Evolutionary conservation across 768 basidiomycete species (phyloP).

Genomic region (Tephrocybe rancida): DNA sequence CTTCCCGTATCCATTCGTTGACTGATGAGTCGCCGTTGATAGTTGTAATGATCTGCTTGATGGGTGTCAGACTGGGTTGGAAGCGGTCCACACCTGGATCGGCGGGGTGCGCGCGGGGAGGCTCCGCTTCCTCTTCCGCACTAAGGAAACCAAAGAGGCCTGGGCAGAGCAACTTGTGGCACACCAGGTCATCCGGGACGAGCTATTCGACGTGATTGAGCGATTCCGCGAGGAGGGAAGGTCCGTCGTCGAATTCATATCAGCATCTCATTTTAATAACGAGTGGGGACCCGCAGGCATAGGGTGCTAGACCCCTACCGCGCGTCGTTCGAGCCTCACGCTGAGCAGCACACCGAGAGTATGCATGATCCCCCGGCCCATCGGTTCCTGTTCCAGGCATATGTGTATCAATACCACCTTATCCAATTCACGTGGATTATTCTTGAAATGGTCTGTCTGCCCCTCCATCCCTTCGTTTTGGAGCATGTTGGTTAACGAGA

Average conservation of each 20-base stretch:
- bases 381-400: constrained; percentile 73
- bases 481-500: neutral
- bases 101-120: constrained; percentile 34
- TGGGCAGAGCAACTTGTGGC: constrained; percentile 36
- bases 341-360: constrained; percentile 21
- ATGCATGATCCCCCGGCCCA: constrained; percentile 60
- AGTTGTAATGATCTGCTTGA: constrained; percentile 58
- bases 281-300: constrained; percentile 29
- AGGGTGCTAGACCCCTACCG: constrained; percentile 65
- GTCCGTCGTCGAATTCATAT: constrained; percentile 31
- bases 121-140: constrained; percentile 39
- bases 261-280: neutral
- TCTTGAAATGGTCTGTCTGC: constrained; percentile 40
- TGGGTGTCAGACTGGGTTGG: constrained; percentile 40
- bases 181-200: constrained; percentile 36
- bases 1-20: too few species aligned
- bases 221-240: constrained; percentile 53
- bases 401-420: constrained; percentile 67
- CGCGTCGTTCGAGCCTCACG: constrained; percentile 42
- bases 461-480: neutral
- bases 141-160: constrained; percentile 28
- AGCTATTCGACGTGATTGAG: constrained; percentile 39
- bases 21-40: neutral
- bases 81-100: constrained; percentile 54
- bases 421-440: constrained; percentile 39